Evolutionary conservation across 345 rosid genomes (phyloP), one percentile per base, ranked within the genome.

Genomic region (Dipteronia sinensis): DNA sequence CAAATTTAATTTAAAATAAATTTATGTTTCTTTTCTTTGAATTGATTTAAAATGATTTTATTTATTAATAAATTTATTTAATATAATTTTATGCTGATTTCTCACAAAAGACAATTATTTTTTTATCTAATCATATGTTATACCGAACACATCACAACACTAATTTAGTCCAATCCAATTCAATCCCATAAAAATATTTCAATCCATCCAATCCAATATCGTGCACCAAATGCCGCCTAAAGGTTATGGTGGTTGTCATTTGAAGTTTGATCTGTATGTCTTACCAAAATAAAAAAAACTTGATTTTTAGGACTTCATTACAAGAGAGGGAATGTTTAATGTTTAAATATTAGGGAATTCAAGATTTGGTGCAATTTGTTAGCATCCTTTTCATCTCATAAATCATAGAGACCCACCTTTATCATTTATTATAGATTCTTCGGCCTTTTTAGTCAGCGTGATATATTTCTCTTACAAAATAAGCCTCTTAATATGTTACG

Each of bases 231-330:
- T 1, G 1, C 6, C 6, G 1, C 38, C 38, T 4, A 34, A 34
- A 20, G 62, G 10, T 20, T 20, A n/a, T 58, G 51, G 19, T 59
- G 51, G 19, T 59, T 73, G 7, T 59, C 31, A 16, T 59, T 69
- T 59, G 42, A 31, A 6, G 72, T 73, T 59, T 73, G 10, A 73
- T 73, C 47, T 13, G 6, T 58, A 22, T 53, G 74, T 34, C 11
- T 1, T 71, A n/a, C 63, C n/a, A 4, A 19, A 25, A 10, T 17
- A 55, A 31, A 71, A 53, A 11, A 13, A 40, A 6, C n/a, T 29
- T 16, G 9, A 71, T 27, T 31, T 53, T 55, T 46, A n/a, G 56
- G 27, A 56, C 64, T 31, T 71, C 17, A 31, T 12, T 31, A 22
- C 4, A 53, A 56, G 49, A 38, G 3, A 29, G 40, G 55, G 42